Conservation (phyloP, 805 yeast genomes). For the Nakazawaea ambrosiae region DNA sequence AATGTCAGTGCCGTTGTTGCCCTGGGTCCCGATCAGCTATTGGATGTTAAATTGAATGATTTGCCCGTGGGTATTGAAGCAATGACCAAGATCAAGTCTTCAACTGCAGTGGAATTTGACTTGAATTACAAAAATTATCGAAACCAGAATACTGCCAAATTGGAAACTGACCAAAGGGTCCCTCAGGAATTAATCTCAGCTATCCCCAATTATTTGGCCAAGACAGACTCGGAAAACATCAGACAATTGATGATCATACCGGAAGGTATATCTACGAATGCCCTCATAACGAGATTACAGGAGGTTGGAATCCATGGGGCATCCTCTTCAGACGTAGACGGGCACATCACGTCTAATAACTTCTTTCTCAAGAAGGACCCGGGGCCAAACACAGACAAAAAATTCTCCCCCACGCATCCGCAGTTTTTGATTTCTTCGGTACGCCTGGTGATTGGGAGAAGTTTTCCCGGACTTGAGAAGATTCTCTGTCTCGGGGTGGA, state of each 20-base stretch:
- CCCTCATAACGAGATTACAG: neutral
- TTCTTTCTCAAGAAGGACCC: slow-evolving; percentile 5
- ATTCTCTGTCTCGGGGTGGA: slow-evolving; percentile 26
- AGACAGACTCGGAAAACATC: neutral
- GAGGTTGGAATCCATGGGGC: neutral
- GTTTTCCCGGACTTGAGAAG: slow-evolving; percentile 19
- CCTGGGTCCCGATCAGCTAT: neutral
- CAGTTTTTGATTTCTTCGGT: slow-evolving; percentile 20
- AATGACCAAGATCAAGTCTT: slow-evolving; percentile 1
- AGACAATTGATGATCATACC: slow-evolving; percentile 5
- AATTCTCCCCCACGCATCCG: slow-evolving; percentile 12
- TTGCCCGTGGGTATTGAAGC: slow-evolving; percentile 5
- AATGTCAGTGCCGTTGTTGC: neutral
- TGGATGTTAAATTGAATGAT: slow-evolving; percentile 4
- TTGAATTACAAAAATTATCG: slow-evolving; percentile 6
- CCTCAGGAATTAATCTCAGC: neutral
- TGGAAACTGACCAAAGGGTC: neutral
- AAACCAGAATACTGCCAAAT: neutral
- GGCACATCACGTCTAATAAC: neutral
- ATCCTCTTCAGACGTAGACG: neutral
- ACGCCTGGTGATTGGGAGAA: slow-evolving; percentile 19
- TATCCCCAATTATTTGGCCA: neutral
- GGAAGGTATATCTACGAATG: slow-evolving; percentile 4
- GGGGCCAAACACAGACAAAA: slow-evolving; percentile 7
- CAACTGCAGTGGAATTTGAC: slow-evolving; percentile 9